Percentiles rank a stretch among this genome's conserved stretches.
Conservation (phyloP, 768 basidiomycete species). For the Russula brevipes region DNA sequence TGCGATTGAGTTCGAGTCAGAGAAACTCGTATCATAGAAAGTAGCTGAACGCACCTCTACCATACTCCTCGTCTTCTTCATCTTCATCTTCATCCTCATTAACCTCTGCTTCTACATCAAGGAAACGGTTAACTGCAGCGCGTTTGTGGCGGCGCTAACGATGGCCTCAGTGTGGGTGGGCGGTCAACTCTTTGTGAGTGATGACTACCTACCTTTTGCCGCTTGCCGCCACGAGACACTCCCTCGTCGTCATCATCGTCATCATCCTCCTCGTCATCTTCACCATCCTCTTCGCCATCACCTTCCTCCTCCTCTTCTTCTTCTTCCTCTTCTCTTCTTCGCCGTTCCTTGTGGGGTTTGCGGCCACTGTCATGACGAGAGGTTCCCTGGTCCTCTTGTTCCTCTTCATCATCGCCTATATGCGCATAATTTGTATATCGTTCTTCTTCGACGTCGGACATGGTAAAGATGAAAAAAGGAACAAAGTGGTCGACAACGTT, state of each 20-base stretch:
- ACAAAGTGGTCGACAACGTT: slow-evolving; percentile 1
- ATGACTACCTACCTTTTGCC: slow-evolving; percentile 48
- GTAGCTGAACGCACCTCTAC: slow-evolving; percentile 33
- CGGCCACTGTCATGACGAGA: slow-evolving; percentile 30
- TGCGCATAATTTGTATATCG: slow-evolving; percentile 30
- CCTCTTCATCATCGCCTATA: slow-evolving; percentile 29
- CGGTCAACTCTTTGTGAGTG: not conserved
- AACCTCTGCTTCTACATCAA: slow-evolving; percentile 94
- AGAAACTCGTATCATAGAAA: slow-evolving; percentile 1
- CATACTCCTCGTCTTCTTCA: slow-evolving; percentile 78
- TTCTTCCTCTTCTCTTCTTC: slow-evolving; percentile 33
- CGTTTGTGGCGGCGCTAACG: slow-evolving; percentile 62
- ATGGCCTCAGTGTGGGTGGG: slow-evolving; percentile 12
- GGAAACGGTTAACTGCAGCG: slow-evolving; percentile 67
- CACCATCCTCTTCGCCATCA: slow-evolving; percentile 38
- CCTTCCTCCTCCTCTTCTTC: slow-evolving; percentile 39
- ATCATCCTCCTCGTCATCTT: slow-evolving; percentile 38
- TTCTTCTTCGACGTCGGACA: slow-evolving; percentile 44
- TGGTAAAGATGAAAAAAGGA: slow-evolving; percentile 34
- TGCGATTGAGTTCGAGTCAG: slow-evolving; percentile 29
- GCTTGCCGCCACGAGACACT: slow-evolving; percentile 48
- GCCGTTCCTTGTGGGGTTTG: slow-evolving; percentile 40
- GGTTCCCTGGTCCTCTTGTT: slow-evolving; percentile 33
- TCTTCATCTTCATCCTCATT: slow-evolving; percentile 97
- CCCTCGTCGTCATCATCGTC: slow-evolving; percentile 39